A percentile compares a stretch with the other conserved stretches of the same genome.
Evolutionary conservation across 2,329 filamentous ascomycete species (phyloP).

Genomic region (Arthrobotrys conoides): DNA sequence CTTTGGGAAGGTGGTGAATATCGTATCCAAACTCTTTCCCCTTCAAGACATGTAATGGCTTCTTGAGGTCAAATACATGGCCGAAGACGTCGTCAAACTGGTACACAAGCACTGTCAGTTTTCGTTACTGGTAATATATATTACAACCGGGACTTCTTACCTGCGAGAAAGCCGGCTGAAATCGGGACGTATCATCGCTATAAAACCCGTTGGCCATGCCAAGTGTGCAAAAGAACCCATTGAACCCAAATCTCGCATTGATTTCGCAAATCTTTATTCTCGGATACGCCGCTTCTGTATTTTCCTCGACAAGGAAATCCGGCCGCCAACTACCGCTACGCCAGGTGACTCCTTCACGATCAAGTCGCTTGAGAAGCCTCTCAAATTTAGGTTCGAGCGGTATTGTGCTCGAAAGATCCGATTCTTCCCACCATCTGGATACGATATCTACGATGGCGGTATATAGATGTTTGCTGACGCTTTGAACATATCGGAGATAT

Average conservation of each 20-base stretch:
- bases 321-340: slow-evolving; percentile 66
- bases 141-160: slow-evolving; percentile 1
- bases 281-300: slow-evolving; percentile 50
- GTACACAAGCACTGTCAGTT: slow-evolving; percentile 39
- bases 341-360: slow-evolving; percentile 52
- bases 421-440: slow-evolving; percentile 67
- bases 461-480: slow-evolving; percentile 65
- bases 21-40: slow-evolving; percentile 67
- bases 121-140: not conserved
- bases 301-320: slow-evolving; percentile 66
- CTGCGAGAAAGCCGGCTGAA: slow-evolving; percentile 38
- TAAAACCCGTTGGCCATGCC: slow-evolving; percentile 16
- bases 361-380: slow-evolving; percentile 58
- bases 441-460: slow-evolving; percentile 67
- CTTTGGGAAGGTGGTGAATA: slow-evolving; percentile 66
- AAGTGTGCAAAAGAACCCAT: slow-evolving; percentile 64
- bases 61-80: slow-evolving; percentile 64
- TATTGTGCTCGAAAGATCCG: slow-evolving; percentile 36
- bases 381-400: slow-evolving; percentile 61
- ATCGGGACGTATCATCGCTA: not conserved
- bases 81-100: slow-evolving; percentile 66
- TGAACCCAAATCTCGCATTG: slow-evolving; percentile 68
- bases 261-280: slow-evolving; percentile 67
- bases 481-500: slow-evolving; percentile 65
- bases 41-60: slow-evolving; percentile 67